Evolutionary conservation across 768 basidiomycete genomes (phyloP).

Genomic region (Russula dissimulans): DNA sequence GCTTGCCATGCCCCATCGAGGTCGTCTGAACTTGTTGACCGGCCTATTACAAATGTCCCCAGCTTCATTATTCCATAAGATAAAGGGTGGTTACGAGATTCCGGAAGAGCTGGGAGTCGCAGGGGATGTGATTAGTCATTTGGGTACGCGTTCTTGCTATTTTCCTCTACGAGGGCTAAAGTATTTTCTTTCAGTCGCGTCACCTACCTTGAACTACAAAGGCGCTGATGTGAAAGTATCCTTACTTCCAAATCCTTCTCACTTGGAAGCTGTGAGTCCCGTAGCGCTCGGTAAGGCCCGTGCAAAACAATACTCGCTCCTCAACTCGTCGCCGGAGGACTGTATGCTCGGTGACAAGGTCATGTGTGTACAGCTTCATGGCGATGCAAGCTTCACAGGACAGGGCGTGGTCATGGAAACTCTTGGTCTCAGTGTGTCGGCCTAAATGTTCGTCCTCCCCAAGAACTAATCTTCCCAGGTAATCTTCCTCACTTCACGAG

Average conservation of each 20-base stretch:
- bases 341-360: constrained; percentile 54
- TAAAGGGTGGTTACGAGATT: constrained; percentile 67
- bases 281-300: constrained; percentile 85
- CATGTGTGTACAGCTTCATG: constrained; percentile 86
- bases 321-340: constrained; percentile 45
- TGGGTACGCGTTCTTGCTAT: constrained; percentile 37
- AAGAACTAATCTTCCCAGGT: constrained; percentile 32
- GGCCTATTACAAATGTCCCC: constrained; percentile 62
- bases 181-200: constrained; percentile 38
- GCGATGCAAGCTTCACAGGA: constrained; percentile 85
- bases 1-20: constrained; percentile 82
- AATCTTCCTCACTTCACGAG: constrained; percentile 87
- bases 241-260: constrained; percentile 72
- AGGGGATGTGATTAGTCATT: constrained; percentile 85
- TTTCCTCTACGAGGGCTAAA: background rate
- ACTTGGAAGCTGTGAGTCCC: constrained; percentile 81
- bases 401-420: constrained; percentile 89
- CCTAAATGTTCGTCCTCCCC: background rate
- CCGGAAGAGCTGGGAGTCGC: constrained; percentile 57
- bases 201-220: constrained; percentile 51
- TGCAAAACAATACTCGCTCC: constrained; percentile 78
- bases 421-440: constrained; percentile 62
- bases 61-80: constrained; percentile 74
- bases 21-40: constrained; percentile 77
- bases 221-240: constrained; percentile 58